Conservation (phyloP, 1,139 yeast genomes). For the Martiniozyma asiatica region DNA sequence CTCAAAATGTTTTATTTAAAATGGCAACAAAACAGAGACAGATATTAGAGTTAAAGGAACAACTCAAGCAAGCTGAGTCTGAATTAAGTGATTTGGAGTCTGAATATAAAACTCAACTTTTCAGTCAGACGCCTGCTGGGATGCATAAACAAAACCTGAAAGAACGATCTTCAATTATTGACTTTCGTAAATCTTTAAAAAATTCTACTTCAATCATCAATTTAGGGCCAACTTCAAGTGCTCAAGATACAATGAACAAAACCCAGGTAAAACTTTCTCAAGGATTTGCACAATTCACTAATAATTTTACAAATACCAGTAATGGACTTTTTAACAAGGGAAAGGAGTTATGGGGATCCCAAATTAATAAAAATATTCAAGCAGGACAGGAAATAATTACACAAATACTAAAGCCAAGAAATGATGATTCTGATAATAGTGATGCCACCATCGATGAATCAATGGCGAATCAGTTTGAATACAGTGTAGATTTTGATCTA, state of each 20-base stretch:
- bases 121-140: background rate
- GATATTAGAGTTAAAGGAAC: constrained; percentile 28
- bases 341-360: constrained; percentile 15
- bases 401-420: constrained; percentile 6
- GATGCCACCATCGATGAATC: constrained; percentile 7
- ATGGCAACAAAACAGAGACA: constrained; percentile 34
- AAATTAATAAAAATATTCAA: constrained; percentile 13
- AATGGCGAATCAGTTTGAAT: constrained; percentile 8
- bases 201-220: constrained; percentile 11
- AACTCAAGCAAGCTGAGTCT: constrained; percentile 24
- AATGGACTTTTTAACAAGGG: constrained; percentile 14
- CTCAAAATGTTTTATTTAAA: constrained; percentile 20
- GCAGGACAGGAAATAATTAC: constrained; percentile 9
- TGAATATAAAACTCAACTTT: constrained; percentile 14
- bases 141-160: too few species aligned
- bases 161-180: constrained; percentile 9
- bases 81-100: constrained; percentile 26
- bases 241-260: constrained; percentile 5
- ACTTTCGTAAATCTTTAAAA: constrained; percentile 6
- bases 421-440: constrained; percentile 2
- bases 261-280: constrained; percentile 12
- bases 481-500: constrained; percentile 12
- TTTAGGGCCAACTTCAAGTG: constrained; percentile 3
- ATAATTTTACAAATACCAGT: constrained; percentile 14
- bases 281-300: constrained; percentile 14